Percentiles rank a stretch among this genome's conserved stretches.
These are phyloP conservation scores for Rhododendron simsii DNA, from an alignment of 148 eudicot species.

Conservation along the genomic window DNA sequence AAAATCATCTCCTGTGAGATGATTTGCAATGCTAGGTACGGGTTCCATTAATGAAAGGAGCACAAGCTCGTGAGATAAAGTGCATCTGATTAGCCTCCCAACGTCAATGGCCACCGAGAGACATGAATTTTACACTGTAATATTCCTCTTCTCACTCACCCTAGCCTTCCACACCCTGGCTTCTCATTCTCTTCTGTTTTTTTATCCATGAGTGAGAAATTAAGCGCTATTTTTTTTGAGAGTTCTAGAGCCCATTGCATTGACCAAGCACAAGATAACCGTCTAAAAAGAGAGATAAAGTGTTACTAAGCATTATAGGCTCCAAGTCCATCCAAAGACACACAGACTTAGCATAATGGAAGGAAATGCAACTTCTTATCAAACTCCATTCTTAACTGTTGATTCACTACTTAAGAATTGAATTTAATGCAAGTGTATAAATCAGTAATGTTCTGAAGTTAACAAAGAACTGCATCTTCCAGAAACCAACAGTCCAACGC, in stretches of 20 bases:
- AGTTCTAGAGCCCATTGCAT: not conserved
- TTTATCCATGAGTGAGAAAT: not conserved
- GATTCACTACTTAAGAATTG: not conserved
- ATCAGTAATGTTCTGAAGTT: not conserved
- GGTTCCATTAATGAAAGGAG: not conserved
- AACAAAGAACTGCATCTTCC: not conserved
- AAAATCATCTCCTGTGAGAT: not conserved
- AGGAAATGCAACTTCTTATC: not conserved
- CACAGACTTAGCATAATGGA: conserved; percentile 9
- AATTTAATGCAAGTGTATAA: not conserved
- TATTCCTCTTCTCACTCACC: not conserved
- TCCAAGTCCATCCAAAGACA: too few relatives aligned
- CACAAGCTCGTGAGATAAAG: not conserved
- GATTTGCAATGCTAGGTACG: not conserved
- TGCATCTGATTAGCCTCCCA: not conserved
- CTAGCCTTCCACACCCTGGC: not conserved
- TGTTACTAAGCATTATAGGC: conserved; percentile 2
- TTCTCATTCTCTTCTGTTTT: not conserved
- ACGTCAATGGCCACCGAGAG: not conserved
- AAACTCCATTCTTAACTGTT: not conserved
- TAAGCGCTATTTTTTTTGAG: not conserved
- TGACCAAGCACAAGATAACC: not conserved
- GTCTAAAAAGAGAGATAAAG: not conserved
- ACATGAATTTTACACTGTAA: not conserved
- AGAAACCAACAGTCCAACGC: not conserved